Percentiles rank a stretch among this genome's conserved stretches.
These are phyloP conservation scores for Fonsecaea multimorphosa DNA, from an alignment of 2,329 filamentous ascomycete genomes.

Conservation along the genomic window DNA sequence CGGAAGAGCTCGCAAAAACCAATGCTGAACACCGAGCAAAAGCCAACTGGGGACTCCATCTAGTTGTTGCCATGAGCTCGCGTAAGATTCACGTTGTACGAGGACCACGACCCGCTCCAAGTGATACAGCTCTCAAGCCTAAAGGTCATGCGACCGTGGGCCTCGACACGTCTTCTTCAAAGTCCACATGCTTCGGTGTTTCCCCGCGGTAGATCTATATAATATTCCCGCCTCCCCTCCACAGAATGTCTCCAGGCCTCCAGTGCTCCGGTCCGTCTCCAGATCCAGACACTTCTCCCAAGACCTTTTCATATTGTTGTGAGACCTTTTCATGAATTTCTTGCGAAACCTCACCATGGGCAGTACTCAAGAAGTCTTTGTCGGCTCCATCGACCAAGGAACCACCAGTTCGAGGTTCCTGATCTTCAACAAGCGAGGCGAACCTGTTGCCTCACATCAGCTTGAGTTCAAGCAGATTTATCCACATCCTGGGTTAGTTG, in stretches of 20 bases:
- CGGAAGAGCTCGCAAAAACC: constrained; percentile 10
- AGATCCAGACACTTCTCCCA: constrained; percentile 10
- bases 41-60: background rate
- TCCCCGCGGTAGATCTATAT: constrained; percentile 30
- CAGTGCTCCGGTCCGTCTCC: constrained; percentile 11
- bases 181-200: constrained; percentile 26
- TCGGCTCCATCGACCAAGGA: constrained; percentile 88
- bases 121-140: background rate
- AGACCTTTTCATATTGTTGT: background rate
- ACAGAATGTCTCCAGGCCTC: constrained; percentile 28
- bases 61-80: background rate
- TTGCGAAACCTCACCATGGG: constrained; percentile 29
- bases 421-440: constrained; percentile 81
- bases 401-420: constrained; percentile 89
- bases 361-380: constrained; percentile 64
- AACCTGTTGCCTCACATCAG: constrained; percentile 81
- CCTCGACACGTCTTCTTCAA: background rate
- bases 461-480: constrained; percentile 86
- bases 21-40: constrained; percentile 18
- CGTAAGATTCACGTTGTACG: constrained; percentile 5
- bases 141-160: constrained; percentile 28
- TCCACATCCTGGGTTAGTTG: constrained; percentile 75
- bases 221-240: constrained; percentile 23
- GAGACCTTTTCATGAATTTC: constrained; percentile 11
- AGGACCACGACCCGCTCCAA: constrained; percentile 11